Conservation (phyloP, 2,329 filamentous ascomycete genomes). For the Fusarium nisikadoi region DNA sequence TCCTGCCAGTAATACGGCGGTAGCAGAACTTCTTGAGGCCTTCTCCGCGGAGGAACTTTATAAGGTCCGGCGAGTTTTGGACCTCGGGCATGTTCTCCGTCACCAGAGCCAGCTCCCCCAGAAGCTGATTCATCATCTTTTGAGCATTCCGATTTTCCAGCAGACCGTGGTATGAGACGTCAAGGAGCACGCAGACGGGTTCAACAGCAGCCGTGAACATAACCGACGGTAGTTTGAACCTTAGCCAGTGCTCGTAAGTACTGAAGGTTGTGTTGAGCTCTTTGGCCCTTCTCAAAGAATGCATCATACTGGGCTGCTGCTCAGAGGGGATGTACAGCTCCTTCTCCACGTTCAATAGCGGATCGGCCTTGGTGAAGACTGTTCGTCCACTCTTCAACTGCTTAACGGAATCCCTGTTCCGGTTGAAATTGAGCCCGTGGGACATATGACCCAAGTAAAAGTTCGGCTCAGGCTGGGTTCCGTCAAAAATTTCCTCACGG, state of each 20-base stretch:
- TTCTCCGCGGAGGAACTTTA: slow-evolving; percentile 65
- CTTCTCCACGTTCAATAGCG: slow-evolving; percentile 23
- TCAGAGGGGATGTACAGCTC: slow-evolving; percentile 30
- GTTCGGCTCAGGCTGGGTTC: slow-evolving; percentile 72
- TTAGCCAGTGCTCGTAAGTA: slow-evolving; percentile 63
- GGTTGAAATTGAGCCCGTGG: slow-evolving; percentile 58
- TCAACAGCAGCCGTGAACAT: slow-evolving; percentile 82
- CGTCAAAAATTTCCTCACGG: slow-evolving; percentile 75
- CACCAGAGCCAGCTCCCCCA: slow-evolving; percentile 79
- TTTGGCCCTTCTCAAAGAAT: slow-evolving; percentile 29
- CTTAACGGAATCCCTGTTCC: slow-evolving; percentile 52
- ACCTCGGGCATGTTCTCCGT: slow-evolving; percentile 80
- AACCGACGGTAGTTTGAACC: slow-evolving; percentile 81
- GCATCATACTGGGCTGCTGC: slow-evolving; percentile 38
- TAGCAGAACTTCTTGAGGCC: slow-evolving; percentile 70
- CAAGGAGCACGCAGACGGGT: slow-evolving; percentile 81
- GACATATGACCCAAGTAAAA: slow-evolving; percentile 77
- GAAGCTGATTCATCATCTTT: slow-evolving; percentile 74
- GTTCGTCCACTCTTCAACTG: slow-evolving; percentile 50
- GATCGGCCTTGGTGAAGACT: slow-evolving; percentile 44
- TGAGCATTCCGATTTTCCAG: slow-evolving; percentile 73
- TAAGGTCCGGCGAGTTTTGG: slow-evolving; percentile 67
- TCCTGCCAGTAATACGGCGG: slow-evolving; percentile 52
- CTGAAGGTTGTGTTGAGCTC: slow-evolving; percentile 39
- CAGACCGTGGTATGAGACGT: slow-evolving; percentile 78